Evolutionary conservation across 75 land plant species (phyloP), one percentile per base, ranked within the genome.

Genomic region (Azolla pinnata): DNA sequence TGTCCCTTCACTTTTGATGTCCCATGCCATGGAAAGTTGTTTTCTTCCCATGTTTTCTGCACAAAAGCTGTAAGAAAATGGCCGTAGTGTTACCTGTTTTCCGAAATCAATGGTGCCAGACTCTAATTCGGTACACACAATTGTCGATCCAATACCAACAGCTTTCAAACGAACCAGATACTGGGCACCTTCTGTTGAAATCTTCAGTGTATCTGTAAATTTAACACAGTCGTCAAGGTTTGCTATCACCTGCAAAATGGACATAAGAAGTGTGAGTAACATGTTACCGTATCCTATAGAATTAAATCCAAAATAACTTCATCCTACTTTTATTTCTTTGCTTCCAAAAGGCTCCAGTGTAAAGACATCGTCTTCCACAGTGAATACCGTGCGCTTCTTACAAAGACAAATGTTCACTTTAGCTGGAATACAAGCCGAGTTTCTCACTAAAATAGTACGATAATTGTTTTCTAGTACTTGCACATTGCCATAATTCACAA

Each of bases 401-500:
- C 33, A 33, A 27, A 60, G 46, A 59, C 54, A 56, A 34, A 65
- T 33, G 8, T 9, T 40, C 29, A 72, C 0, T 29, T 40, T 45
- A 33, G 75, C 75, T 23, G 63, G 69, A 10, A 72, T 72, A 32
- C 62, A 59, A 23, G 73, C 59, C 50, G 33, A 29, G 25, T 72
- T 72, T 54, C 47, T 38, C 0, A 72, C 21, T 8, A 59, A 19
- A 25, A 72, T 31, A 19, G 32, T 54, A 30, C 26, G 33, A 57
- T 18, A 21, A 29, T 34, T 54, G 31, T 65, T 19, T 40, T 60
- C 24, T 24, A 72, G 63, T 28, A 72, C 75, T 16, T 56, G 63
- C 23, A 72, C 60, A n/a, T 54, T 72, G 1, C 75, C 75, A 60
- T 66, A 72, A 23, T 72, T 63, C 2, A 72, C 48, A 20, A 57